Base-by-base conservation (phyloP, 331 rosid genomes). In the Quercus tomentella region DNA sequence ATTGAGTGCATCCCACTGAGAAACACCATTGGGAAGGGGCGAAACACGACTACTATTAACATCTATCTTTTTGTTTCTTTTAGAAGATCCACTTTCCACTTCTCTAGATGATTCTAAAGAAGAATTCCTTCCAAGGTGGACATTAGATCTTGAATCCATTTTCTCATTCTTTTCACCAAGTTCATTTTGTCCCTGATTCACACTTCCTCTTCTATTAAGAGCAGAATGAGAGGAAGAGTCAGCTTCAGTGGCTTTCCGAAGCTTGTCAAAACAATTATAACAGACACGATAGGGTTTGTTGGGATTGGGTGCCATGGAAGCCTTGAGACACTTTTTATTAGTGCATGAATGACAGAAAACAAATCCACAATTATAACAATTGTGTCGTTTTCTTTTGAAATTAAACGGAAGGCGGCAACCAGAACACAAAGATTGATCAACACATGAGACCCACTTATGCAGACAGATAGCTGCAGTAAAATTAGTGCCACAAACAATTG, bases 361-460 rank as follows among this genome's bases (percentile, higher is more conserved):
- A 79, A 79, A 82, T 52, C 88, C 88, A 72, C 88, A 85, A 76
- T 85, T 85, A 63, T 85, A 85, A 74, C 88, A 85, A 51, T 86
- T 82, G 77, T 86, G 89, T 30, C 87, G 54, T 62, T 86, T 86
- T 67, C 87, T 77, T 82, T 80, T 86, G 78, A 86, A 82, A 69
- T 82, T 82, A 76, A 86, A 86, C 6, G 84, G 86, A 66, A 76
- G 79, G 30, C 78, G 89, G 57, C 89, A 86, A 22, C 86, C 84
- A 67, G 84, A 82, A 61, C 89, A 86, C 70, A 77, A 72, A 6
- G 84, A 86, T 28, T 86, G 86, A 74, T 86, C 89, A 31, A 74
- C 69, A 57, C 82, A 83, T 2, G 84, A 85, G 70, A 75, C 43
- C 81, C 86, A 85, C 43, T 85, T 82, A 73, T 85, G 88, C 69